Base-by-base conservation (phyloP, 129 eudicot species). In the Lonicera japonica region DNA sequence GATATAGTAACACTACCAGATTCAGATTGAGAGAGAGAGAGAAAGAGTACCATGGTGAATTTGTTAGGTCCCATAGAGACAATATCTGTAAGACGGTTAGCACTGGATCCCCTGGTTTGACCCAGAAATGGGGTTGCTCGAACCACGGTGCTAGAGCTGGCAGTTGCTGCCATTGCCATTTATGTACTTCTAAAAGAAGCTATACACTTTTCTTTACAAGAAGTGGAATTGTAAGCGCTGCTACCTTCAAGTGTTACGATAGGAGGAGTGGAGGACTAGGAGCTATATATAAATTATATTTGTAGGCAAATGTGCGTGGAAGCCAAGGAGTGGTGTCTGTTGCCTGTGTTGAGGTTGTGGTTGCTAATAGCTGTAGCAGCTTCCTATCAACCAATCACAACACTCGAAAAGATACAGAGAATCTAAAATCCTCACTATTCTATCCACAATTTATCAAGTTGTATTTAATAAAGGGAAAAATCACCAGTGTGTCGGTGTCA, bases 71-170 rank as follows among this genome's bases (percentile, higher is more conserved):
- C 82, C 86, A 79, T 79, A 24, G 86, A 51, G 69, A 82, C 89
- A 48, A 71, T 69, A 66, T 81, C 84, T 68, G 86, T 81, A 20
- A 79, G 74, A 21, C 84, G 76, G 69, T 81, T 88, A 22, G 81
- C 81, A 53, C 40, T 67, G 22, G 76, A 41, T 16, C 76, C 56
- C 72, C 70, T 84, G 64, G 77, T 48, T 73, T 80, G 84, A 59
- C 96, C 96, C 82, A 88, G 77, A 62, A 84, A 84, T 22, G 94
- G 80, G 59, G 89, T 81, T 59, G 89, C 84, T 64, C 73, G 65
- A 56, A 88, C 75, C 51, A 79, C 81, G 52, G 79, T 50, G 69
- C 80, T 72, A 46, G 95, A 78, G 77, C 85, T 81, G 24, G 86
- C 69, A 59, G 82, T 47, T 41, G 87, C 82, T 38, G 92, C 88